Evolutionary conservation across 2,329 filamentous ascomycete genomes (phyloP).

Genomic region (Fusarium brachygibbosum): DNA sequence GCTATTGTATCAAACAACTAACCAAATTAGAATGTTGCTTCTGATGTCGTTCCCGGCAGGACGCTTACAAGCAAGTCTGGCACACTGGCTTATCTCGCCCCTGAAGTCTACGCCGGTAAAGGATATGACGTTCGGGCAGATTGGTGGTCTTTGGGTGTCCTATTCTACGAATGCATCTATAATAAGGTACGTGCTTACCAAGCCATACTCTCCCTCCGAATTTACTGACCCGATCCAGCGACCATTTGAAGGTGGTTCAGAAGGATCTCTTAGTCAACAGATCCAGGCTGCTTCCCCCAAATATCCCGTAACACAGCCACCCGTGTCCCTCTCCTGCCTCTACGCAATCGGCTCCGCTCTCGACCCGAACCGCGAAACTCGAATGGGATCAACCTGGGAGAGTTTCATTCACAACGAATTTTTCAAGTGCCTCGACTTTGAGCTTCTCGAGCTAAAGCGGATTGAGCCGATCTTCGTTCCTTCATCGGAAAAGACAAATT

Average conservation of each 20-base stretch:
- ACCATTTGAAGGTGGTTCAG: constrained; percentile 91
- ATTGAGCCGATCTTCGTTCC: constrained; percentile 93
- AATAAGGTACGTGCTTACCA: constrained; percentile 79
- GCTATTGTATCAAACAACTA: constrained; percentile 1
- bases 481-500: constrained; percentile 98
- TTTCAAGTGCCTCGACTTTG: constrained; percentile 88
- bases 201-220: not conserved
- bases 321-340: constrained; percentile 88
- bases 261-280: constrained; percentile 81
- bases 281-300: constrained; percentile 86
- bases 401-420: constrained; percentile 91
- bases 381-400: constrained; percentile 89
- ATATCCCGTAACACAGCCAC: constrained; percentile 92
- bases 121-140: constrained; percentile 93
- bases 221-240: constrained; percentile 66
- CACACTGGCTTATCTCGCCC: constrained; percentile 93
- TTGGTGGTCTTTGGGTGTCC: constrained; percentile 98
- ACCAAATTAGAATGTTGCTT: constrained; percentile 85
- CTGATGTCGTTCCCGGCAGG: constrained; percentile 87
- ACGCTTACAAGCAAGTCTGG: constrained; percentile 94
- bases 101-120: constrained; percentile 91
- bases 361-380: constrained; percentile 81
- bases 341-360: constrained; percentile 89
- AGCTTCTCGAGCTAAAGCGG: constrained; percentile 84
- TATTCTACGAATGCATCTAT: constrained; percentile 99